A percentile compares a stretch with the other conserved stretches of the same genome.
Evolutionary conservation across 768 basidiomycete species (phyloP).

Genomic region (Suillus cothurnatus): DNA sequence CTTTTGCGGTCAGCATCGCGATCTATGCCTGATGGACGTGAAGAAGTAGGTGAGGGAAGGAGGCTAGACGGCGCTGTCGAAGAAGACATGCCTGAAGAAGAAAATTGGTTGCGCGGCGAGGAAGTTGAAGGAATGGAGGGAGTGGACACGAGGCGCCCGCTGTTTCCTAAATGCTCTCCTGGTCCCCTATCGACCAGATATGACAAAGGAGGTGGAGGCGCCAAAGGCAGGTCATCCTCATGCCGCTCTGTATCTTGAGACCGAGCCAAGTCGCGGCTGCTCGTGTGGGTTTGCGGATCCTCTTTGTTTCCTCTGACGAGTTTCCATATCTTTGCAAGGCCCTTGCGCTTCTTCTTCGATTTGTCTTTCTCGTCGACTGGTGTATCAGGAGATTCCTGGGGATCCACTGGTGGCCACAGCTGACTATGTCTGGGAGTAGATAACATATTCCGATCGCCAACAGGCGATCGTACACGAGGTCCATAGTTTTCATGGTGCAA

Average conservation of each 20-base stretch:
- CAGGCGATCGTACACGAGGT: constrained; percentile 32
- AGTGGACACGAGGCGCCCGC: constrained; percentile 65
- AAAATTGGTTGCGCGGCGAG: constrained; percentile 53
- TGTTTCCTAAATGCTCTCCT: constrained; percentile 49
- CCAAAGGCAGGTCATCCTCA: constrained; percentile 77
- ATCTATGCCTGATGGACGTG: constrained; percentile 62
- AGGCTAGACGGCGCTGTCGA: constrained; percentile 76
- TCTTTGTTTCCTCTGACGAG: constrained; percentile 66
- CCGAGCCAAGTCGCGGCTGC: constrained; percentile 40
- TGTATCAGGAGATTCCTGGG: constrained; percentile 27
- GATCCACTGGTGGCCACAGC: constrained; percentile 49
- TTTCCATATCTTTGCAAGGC: constrained; percentile 80
- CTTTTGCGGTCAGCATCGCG: constrained; percentile 48
- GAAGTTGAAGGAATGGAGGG: constrained; percentile 64
- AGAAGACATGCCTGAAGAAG: constrained; percentile 68
- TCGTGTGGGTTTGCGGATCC: constrained; percentile 16
- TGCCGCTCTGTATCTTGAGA: constrained; percentile 30
- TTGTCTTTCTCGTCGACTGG: constrained; percentile 44
- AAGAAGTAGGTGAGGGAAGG: constrained; percentile 75
- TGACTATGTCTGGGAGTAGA: constrained; percentile 50
- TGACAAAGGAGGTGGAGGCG: constrained; percentile 89
- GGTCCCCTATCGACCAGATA: constrained; percentile 72
- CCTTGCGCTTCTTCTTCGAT: constrained; percentile 78
- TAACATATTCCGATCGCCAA: constrained; percentile 36
- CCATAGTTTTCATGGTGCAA: constrained; percentile 65